A percentile compares a stretch with the other conserved stretches of the same genome.
Evolutionary conservation across 441 rosid genomes (phyloP).

Genomic region (Metrosideros polymorpha): DNA sequence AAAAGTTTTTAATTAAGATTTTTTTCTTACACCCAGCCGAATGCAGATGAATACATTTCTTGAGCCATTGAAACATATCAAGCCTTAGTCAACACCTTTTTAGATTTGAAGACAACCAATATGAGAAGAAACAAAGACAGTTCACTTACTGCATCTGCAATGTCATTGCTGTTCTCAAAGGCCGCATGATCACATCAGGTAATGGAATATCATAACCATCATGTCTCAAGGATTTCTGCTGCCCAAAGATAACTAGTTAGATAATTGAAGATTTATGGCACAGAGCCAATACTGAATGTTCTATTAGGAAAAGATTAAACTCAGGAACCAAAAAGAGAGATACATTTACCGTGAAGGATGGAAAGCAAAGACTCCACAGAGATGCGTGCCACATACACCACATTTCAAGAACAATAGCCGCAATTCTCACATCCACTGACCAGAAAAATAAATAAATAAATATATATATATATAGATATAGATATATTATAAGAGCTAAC

Average conservation of each 20-base stretch:
- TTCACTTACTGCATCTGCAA: slow-evolving; percentile 59
- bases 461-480: no score
- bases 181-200: slow-evolving; percentile 53
- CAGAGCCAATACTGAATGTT: not conserved
- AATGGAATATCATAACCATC: slow-evolving; percentile 29
- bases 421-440: slow-evolving; percentile 55
- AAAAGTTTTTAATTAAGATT: not conserved
- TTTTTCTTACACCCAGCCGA: not conserved
- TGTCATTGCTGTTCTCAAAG: slow-evolving; percentile 46
- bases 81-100: not conserved
- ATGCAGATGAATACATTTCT: not conserved
- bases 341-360: slow-evolving; percentile 37
- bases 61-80: not conserved
- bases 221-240: slow-evolving; percentile 41
- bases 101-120: not conserved
- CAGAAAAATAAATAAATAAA: no score
- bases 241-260: slow-evolving; percentile 6
- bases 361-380: slow-evolving; percentile 58
- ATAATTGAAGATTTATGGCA: not conserved
- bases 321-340: not conserved
- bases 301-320: slow-evolving; percentile 1
- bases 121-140: not conserved
- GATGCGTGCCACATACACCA: slow-evolving; percentile 93
- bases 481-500: no score
- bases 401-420: slow-evolving; percentile 77